Percentiles rank a stretch among this genome's conserved stretches.
Conservation (phyloP, 306 rosid species). For the Castanospermum australe region DNA sequence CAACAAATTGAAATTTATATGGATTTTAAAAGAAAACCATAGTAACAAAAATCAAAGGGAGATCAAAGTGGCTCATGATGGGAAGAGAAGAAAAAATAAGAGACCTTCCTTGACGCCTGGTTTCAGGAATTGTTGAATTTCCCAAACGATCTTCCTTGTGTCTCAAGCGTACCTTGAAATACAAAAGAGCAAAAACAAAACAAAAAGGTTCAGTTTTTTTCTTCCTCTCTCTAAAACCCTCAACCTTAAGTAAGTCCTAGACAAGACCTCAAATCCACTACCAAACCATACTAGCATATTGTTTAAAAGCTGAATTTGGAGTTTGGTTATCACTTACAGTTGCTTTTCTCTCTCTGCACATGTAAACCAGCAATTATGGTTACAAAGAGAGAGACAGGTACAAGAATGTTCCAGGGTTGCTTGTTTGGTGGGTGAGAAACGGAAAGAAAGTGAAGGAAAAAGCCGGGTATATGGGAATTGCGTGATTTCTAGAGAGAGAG, state of each 20-base stretch:
- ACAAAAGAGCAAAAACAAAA: not conserved
- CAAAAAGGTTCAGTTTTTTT: not conserved
- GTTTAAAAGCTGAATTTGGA: constrained; percentile 18
- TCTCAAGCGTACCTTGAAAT: constrained; percentile 18
- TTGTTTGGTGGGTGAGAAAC: constrained; percentile 32
- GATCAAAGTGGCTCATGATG: not conserved
- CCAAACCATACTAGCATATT: not conserved
- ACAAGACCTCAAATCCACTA: not conserved
- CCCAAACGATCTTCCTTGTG: constrained; percentile 22
- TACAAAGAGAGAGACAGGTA: not conserved
- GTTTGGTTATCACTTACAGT: constrained; percentile 30
- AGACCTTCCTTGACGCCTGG: constrained; percentile 27
- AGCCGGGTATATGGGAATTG: constrained; percentile 22
- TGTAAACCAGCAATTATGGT: not conserved
- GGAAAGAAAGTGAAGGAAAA: constrained; percentile 29
- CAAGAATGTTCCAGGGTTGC: constrained; percentile 24
- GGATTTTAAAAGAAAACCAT: not conserved
- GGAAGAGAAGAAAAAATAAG: not conserved
- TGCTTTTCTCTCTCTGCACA: not conserved
- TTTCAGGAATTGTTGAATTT: constrained; percentile 33
- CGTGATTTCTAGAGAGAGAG: constrained; percentile 16
- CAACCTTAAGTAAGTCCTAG: not conserved
- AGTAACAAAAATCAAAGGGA: not conserved
- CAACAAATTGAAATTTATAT: not conserved
- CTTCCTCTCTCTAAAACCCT: not conserved